These are phyloP conservation scores for Hypoxylon cercidicola DNA, from an alignment of 495 filamentous ascomycete species.

Conservation along the genomic window DNA sequence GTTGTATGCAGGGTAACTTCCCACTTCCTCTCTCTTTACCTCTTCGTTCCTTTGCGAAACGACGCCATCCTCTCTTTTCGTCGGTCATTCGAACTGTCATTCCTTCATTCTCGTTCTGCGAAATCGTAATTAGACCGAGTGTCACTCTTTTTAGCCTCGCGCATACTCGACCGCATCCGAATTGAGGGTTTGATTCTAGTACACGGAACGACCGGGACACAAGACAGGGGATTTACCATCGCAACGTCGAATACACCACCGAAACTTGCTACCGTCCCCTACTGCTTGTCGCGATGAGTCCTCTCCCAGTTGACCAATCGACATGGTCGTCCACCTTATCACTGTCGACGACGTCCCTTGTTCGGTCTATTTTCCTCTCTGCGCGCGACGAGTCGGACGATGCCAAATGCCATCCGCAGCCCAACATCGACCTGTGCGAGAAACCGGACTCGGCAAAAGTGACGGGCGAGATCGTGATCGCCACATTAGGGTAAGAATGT, in stretches of 20 bases:
- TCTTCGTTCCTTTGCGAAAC: slow-evolving; percentile 6
- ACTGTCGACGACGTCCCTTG: slow-evolving; percentile 22
- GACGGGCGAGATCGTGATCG: slow-evolving; percentile 33
- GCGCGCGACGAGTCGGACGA: slow-evolving; percentile 23
- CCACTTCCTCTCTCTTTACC: slow-evolving; percentile 1
- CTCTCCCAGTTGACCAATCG: slow-evolving; percentile 25
- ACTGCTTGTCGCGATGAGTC: slow-evolving; percentile 26
- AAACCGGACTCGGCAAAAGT: slow-evolving; percentile 33
- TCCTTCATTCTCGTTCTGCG: slow-evolving; percentile 20
- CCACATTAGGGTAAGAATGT: slow-evolving; percentile 34
- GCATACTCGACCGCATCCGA: slow-evolving; percentile 28
- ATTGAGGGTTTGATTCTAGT: slow-evolving; percentile 2
- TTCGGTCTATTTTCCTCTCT: slow-evolving; percentile 30
- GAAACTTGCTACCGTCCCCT: background rate
- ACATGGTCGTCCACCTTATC: slow-evolving; percentile 1
- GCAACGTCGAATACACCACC: background rate
- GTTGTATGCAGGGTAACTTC: too few relatives aligned
- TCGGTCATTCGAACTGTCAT: slow-evolving; percentile 10
- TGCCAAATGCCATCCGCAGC: slow-evolving; percentile 40
- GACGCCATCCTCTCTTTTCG: background rate
- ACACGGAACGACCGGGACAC: slow-evolving; percentile 26
- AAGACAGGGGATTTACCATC: slow-evolving; percentile 5
- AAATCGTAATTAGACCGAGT: slow-evolving; percentile 4
- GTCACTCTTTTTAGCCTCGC: background rate
- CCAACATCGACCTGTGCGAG: slow-evolving; percentile 46